These are phyloP conservation scores for Thuja plicata DNA, from an alignment of 83 land plant species.

Conservation along the genomic window DNA sequence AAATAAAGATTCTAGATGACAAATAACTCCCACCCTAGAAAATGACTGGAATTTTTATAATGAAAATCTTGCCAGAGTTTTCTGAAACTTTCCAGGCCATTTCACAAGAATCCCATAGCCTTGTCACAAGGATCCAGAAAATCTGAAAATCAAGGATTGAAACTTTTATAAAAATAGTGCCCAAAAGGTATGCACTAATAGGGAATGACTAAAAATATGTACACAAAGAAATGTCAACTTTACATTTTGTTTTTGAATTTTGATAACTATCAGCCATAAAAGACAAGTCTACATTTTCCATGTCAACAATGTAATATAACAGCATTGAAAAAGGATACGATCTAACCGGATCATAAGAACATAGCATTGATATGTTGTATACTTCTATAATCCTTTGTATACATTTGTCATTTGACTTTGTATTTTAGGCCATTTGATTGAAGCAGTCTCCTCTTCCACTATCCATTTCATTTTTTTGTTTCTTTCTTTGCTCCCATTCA, in stretches of 20 bases:
- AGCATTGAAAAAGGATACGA: background rate
- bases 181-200: background rate
- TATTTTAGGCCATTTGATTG: background rate
- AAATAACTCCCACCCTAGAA: background rate
- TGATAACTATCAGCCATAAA: background rate
- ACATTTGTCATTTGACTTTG: background rate
- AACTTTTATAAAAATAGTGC: background rate
- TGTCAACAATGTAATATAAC: background rate
- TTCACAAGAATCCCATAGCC: background rate
- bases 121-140: background rate
- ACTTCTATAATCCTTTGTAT: background rate
- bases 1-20: background rate
- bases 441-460: background rate
- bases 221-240: background rate
- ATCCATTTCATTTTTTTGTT: background rate
- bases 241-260: background rate
- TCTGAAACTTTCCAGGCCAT: background rate
- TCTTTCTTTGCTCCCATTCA: background rate
- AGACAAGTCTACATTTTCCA: background rate
- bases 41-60: background rate
- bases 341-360: background rate
- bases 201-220: background rate
- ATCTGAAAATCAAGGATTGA: background rate
- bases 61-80: background rate
- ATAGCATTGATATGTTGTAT: background rate